Base-by-base conservation (phyloP, 2,329 filamentous ascomycete genomes). In the Aspergillus sp. region DNA sequence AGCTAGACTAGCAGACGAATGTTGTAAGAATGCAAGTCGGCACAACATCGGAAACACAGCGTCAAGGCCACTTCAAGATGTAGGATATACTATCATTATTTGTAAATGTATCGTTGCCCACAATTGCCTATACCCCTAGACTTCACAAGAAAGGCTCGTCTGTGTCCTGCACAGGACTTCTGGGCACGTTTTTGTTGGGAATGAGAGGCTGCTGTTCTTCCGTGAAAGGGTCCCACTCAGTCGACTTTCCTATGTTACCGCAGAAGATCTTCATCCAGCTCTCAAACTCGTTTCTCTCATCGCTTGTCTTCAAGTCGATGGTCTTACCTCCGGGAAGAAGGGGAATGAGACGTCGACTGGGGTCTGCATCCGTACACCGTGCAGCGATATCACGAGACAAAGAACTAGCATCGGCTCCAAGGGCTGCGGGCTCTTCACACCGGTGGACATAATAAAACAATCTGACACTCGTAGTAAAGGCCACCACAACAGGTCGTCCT, bases 361-460 rank as follows among this genome's bases (percentile, higher is more conserved):
- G 57, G 13, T 65, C 59, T 1, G 53, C 36, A 23, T 68, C 56
- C 2, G 54, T 62, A 38, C 60, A 62, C 15, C 38, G 49, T 13
- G 39, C 51, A 2, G 60, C 60, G 25, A 62, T 53, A 38, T 61
- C 49, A 32, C 30, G 11, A 23, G 55, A 54, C 17, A 57, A 32
- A 3, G 61, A 17, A 5, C 32, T 47, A 36, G 59, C 39, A 50
- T 47, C 52, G 6, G 27, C 10, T 7, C 44, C 25, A n/a, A 49
- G 6, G 1, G 27, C 10, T n/a, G 59, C 56, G 6, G 49, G 27
- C 2, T 39, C 44, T 3, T 19, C 36, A 11, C 50, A 17, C 19
- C 54, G 44, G 25, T 61, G 44, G 23, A 62, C 57, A 19, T 66
- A 68, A 36, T 64, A 68, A 25, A 64, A 67, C 7, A 68, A 25